Evolutionary conservation across 352 stramenopile genomes (phyloP), one percentile per base, ranked within the genome.

Genomic region (Phytophthora sp.): DNA sequence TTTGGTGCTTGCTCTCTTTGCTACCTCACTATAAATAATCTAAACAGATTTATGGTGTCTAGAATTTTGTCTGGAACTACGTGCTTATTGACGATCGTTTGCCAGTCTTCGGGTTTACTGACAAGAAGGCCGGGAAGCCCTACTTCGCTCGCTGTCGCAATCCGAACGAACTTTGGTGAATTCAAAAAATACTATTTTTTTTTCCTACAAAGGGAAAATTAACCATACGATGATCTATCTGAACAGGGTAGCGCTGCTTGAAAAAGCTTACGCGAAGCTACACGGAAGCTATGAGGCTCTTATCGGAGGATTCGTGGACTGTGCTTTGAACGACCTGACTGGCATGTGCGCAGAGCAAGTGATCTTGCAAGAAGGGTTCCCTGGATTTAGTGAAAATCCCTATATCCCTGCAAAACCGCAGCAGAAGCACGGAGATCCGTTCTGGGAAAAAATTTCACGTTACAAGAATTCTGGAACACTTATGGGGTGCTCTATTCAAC

Each of bases 201-300:
- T 16, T 36, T 4, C 30, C n/a, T n/a, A n/a, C n/a, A n/a, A n/a
- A n/a, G n/a, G n/a, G n/a, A n/a, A n/a, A n/a, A n/a, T n/a, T 24
- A 52, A 33, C 29, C 2, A 33, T 33, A 33, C 29, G 29, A 3
- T 33, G 2, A 33, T 33, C 29, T 33, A 16, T 39, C 49, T 20
- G n/a, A n/a, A 31, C 20, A 94, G 91, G 91, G 91, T 97, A 3
- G 76, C 87, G 1, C 45, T 98, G 8, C 51, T 98, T 0, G 91
- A 98, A 61, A 98, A 98, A 51, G 93, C 92, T 2, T 98, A 97
- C 54, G 93, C 93, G 5, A 98, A 98, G 64, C 75, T 98, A 2
- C 83, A 97, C 52, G 89, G 89, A 15, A 93, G 78, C 53, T 98
- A 97, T 50, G 90, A 97, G 51, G 62, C 81, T 0, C 67, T 97